These are phyloP conservation scores for Silene uniflora DNA, from an alignment of 148 eudicot species.

Conservation along the genomic window DNA sequence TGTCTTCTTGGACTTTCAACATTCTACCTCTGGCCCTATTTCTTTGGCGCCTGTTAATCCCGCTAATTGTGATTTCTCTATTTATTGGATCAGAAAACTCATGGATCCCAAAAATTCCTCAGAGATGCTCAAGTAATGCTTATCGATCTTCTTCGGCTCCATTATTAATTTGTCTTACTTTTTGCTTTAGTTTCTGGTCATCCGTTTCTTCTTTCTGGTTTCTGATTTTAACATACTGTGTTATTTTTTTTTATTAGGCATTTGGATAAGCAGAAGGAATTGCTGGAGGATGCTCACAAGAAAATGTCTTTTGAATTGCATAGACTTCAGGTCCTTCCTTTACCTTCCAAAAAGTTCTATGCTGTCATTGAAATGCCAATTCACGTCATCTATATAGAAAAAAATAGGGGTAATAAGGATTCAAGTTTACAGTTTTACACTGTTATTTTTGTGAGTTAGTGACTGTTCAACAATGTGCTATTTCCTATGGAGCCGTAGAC, in stretches of 20 bases:
- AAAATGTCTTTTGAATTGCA: conserved; percentile 56
- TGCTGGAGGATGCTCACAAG: conserved; percentile 42
- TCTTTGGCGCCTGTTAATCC: not conserved
- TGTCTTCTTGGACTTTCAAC: not conserved
- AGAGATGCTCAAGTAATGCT: conserved; percentile 30
- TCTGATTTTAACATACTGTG: not conserved
- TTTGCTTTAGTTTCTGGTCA: not conserved
- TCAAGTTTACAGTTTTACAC: not conserved
- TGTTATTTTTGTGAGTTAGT: not conserved
- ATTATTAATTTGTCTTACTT: not conserved
- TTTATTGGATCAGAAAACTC: not conserved
- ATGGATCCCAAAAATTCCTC: conserved; percentile 37
- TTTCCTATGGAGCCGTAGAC: too few species aligned
- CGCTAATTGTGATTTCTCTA: not conserved
- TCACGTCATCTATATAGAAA: not conserved
- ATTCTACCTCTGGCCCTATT: not conserved
- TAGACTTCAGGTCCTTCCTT: conserved; percentile 40
- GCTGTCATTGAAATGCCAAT: not conserved
- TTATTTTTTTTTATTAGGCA: conserved; percentile 33
- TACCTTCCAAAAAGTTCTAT: not conserved
- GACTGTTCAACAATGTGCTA: not conserved
- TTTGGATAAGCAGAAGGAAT: conserved; percentile 51
- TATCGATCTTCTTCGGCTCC: not conserved
- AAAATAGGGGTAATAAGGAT: too few species aligned
- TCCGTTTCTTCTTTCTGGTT: not conserved